A percentile compares a stretch with the other conserved stretches of the same genome.
These are phyloP conservation scores for Physaria fendleri DNA, from an alignment of 345 rosid species.

Conservation along the genomic window DNA sequence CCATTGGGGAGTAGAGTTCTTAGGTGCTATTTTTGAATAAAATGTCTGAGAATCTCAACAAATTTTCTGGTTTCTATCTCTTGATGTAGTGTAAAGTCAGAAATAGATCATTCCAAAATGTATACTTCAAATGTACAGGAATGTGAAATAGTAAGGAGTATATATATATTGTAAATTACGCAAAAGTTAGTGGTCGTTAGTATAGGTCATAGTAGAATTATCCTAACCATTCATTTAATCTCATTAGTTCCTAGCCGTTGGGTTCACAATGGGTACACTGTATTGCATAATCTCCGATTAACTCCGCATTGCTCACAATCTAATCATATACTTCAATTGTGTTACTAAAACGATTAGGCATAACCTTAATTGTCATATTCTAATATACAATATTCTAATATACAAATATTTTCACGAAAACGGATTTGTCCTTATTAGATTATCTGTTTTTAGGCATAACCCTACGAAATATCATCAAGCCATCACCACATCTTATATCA, in stretches of 20 bases:
- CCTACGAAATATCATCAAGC: no score
- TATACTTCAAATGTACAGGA: not conserved
- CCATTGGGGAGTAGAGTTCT: constrained; percentile 6
- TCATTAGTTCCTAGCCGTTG: constrained; percentile 20
- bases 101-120: not conserved
- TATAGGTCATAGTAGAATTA: not conserved
- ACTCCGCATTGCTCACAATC: no score
- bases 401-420: no score
- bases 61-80: not conserved
- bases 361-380: no score
- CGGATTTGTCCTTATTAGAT: no score
- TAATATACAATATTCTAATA: no score
- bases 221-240: not conserved
- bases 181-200: not conserved
- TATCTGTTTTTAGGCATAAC: no score
- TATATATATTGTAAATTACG: not conserved
- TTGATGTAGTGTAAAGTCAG: not conserved
- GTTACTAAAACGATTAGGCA: no score
- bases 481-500: no score
- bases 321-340: no score
- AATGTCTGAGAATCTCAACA: constrained; percentile 5
- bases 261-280: no score
- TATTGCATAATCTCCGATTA: no score
- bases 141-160: not conserved
- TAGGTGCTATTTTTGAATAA: constrained; percentile 16